Percentiles rank a stretch among this genome's conserved stretches.
Evolutionary conservation across 441 rosid species (phyloP).

Genomic region (Erodium moschatum): DNA sequence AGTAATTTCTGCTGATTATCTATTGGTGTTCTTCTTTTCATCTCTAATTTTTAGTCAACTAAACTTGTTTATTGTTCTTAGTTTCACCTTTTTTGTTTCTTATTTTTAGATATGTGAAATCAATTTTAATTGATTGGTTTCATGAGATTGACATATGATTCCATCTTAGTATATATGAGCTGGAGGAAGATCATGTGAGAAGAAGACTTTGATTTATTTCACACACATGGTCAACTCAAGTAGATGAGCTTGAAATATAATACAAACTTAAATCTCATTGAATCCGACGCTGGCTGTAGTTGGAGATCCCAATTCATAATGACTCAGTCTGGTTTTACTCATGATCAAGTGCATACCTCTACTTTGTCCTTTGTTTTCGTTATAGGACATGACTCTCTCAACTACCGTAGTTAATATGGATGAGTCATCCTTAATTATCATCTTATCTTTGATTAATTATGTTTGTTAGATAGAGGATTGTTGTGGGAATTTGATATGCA

Average conservation of each 20-base stretch:
- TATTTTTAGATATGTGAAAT: not conserved
- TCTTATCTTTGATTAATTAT: not conserved
- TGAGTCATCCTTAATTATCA: not conserved
- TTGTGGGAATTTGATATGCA: not conserved
- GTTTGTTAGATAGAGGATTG: constrained; percentile 1
- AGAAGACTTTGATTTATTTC: not conserved
- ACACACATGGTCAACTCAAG: not conserved
- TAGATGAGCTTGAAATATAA: not conserved
- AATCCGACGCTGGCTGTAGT: not conserved
- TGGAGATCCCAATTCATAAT: not conserved
- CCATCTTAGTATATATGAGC: not conserved
- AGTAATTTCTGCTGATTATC: not conserved
- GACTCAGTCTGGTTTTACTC: not conserved
- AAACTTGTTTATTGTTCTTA: not conserved
- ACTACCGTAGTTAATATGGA: constrained; percentile 2
- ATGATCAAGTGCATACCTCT: not conserved
- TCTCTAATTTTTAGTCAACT: not conserved
- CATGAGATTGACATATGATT: not conserved
- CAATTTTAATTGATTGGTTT: not conserved
- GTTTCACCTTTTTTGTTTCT: not conserved
- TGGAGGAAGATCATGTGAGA: constrained; percentile 1
- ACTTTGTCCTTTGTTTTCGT: not conserved
- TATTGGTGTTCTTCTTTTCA: not conserved
- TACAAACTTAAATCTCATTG: not conserved
- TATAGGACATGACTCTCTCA: not conserved